Base-by-base conservation (phyloP, 2,329 filamentous ascomycete species). In the Zasmidium cellare region DNA sequence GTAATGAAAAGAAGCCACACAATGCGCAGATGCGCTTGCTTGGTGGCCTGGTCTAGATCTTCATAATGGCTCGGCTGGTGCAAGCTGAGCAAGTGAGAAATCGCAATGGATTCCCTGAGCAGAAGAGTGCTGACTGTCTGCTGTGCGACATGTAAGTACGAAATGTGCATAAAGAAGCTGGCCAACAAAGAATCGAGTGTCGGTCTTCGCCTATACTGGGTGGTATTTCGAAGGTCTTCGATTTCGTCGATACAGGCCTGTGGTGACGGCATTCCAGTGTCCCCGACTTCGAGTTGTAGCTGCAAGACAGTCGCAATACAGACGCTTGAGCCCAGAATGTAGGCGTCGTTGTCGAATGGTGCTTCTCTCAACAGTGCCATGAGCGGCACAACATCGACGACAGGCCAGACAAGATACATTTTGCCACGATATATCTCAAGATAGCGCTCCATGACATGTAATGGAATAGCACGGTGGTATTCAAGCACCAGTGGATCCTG, bases 351-450 rank as follows among this genome's bases (percentile, higher is more conserved):
- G 35, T 41, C 35, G 35, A 9, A 6, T 9, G 35, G 35, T 5
- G 16, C 11, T 7, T 14, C 28, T 31, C 28, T 31, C 28, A 31
- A 31, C 7, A 7, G 28, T 31, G 7, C 28, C 25, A 28, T 28
- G 25, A 6, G 25, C 25, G 5, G 25, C 11, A 52, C 25, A 18
- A 55, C 55, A 14, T 59, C 49, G 1, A 61, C 55, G 3, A 65
- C 46, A 2, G 62, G 62, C 62, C 62, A 65, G 38, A 65, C 57
- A 16, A 55, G 58, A 44, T 56, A 63, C 14, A 65, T 50, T 35
- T 65, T 65, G 56, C 56, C 51, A 25, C 59, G 55, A 31, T 65
- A 65, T 3, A 65, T 65, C 19, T 63, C 58, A 22, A 65, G 47
- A 38, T 65, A 65, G 2, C 51, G 51, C 24, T 48, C 16, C 11